Conservation (phyloP, 2,329 filamentous ascomycete genomes). For the Lasiodiplodia citricola region DNA sequence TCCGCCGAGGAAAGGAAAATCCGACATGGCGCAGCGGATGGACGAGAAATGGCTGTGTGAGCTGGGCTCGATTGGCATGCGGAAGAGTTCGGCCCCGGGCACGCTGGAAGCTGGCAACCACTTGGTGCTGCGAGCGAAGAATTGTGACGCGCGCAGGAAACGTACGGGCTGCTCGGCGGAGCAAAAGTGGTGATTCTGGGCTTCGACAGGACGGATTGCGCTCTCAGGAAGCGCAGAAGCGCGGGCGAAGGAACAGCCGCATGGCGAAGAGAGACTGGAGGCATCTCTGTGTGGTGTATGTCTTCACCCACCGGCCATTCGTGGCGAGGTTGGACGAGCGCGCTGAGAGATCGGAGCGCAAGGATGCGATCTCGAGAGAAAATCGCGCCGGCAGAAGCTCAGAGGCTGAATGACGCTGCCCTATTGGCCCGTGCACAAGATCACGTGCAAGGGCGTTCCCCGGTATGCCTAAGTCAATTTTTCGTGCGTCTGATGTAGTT, state of each 20-base stretch:
- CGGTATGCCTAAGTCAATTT: not conserved
- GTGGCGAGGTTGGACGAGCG: constrained; percentile 10
- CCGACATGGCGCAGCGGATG: not conserved
- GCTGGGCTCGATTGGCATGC: not conserved
- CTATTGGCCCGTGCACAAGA: not conserved
- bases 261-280: constrained; percentile 39
- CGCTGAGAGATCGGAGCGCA: not conserved
- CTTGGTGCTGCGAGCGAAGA: not conserved
- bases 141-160: not conserved
- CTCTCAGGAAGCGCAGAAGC: constrained; percentile 45
- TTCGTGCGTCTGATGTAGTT: not conserved
- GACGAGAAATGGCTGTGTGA: not conserved
- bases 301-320: constrained; percentile 9
- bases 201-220: constrained; percentile 33
- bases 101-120: not conserved
- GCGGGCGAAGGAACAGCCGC: constrained; percentile 42
- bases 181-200: not conserved
- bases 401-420: not conserved
- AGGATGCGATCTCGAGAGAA: not conserved
- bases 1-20: not conserved
- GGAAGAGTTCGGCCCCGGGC: not conserved
- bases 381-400: constrained; percentile 17
- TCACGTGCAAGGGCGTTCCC: not conserved
- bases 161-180: constrained; percentile 1
- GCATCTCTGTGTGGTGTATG: constrained; percentile 36